Base-by-base conservation (phyloP, 345 rosid species). In the Linum trigynum region DNA sequence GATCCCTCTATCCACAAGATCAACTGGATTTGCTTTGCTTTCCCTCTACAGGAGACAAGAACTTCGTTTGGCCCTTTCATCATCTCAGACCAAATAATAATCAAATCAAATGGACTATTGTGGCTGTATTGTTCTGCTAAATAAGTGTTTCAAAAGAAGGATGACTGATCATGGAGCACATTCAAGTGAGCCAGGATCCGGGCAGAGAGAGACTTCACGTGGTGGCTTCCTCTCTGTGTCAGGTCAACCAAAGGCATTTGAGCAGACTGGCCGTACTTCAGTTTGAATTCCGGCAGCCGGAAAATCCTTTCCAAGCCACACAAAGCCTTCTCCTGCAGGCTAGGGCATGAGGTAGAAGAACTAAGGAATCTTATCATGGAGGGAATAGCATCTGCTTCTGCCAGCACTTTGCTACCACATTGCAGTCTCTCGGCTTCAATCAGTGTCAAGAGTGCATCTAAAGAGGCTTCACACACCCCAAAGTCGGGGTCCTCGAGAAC, bases 91-190 rank as follows among this genome's bases (percentile, higher is more conserved):
- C 32, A 23, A 23, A 23, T 23, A 23, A 23, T 23, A 23, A 23
- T 23, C 32, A 23, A 23, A 23, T 23, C 32, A 23, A 23, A 23
- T 23, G 32, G 32, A 23, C 32, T 23, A 23, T 23, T 23, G 32
- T 23, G 32, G 32, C 32, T 23, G 32, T 23, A 23, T 23, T 23
- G 32, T 23, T 23, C 32, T 23, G 32, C 32, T 23, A 23, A 23
- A 23, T 23, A 23, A 1, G 32, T 48, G 53, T 48, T 69, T 64
- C 69, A 86, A 72, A 86, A 86, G 78, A 64, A 86, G 35, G 92
- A 84, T 56, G 92, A 86, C 57, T 84, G 87, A 15, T 82, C 80
- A 43, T 78, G 89, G 65, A 86, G 89, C 53, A 84, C 83, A 65
- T 81, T 72, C 81, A 86, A 71, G 65, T 82, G 89, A 74, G 89